Evolutionary conservation across 306 rosid genomes (phyloP).

Genomic region (Ormosia semicastrata): DNA sequence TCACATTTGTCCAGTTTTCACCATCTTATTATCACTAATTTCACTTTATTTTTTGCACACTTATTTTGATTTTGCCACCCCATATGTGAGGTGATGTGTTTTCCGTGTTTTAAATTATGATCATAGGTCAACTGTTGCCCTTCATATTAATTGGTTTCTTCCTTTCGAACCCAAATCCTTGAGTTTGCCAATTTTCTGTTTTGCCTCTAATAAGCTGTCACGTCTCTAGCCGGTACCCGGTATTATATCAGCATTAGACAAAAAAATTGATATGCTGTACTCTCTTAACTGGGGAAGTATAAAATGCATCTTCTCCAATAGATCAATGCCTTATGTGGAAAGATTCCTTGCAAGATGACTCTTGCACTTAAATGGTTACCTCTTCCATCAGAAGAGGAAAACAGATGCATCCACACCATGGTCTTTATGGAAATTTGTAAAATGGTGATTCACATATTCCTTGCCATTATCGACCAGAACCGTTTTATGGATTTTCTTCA

Average conservation of each 20-base stretch:
- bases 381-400: background rate
- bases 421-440: too few relatives aligned
- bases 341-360: background rate
- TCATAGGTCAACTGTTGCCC: background rate
- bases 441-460: too few relatives aligned
- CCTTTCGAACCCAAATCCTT: background rate
- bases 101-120: slow-evolving; percentile 3
- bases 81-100: background rate
- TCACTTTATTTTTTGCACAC: too few relatives aligned
- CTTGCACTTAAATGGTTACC: background rate
- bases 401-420: background rate
- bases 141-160: background rate
- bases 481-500: too few relatives aligned
- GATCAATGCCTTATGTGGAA: background rate
- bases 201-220: background rate
- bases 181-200: background rate
- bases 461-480: too few relatives aligned
- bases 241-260: background rate
- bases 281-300: background rate
- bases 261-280: background rate
- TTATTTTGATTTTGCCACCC: too few relatives aligned
- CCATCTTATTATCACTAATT: too few relatives aligned
- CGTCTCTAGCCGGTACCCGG: background rate
- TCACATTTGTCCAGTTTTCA: too few relatives aligned
- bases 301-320: background rate